Evolutionary conservation across 139 green algal species (phyloP).

Genomic region (Spirogloea muscicola): DNA sequence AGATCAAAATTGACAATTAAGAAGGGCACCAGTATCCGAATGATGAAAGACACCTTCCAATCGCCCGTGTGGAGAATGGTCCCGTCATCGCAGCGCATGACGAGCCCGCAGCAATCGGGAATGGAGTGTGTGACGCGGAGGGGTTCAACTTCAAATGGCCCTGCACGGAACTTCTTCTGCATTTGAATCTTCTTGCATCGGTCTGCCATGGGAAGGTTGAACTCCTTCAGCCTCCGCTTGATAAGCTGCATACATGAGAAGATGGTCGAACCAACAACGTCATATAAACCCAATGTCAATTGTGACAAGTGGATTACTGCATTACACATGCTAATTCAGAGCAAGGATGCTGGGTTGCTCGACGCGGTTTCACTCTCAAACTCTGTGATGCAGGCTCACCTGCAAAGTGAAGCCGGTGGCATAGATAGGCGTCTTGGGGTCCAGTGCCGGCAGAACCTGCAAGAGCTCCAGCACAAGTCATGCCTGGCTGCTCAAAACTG

Average conservation of each 20-base stretch:
- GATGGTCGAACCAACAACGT: too few species aligned
- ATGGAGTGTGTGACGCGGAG: constrained; percentile 97
- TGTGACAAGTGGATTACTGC: too few species aligned
- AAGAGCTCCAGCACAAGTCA: too few species aligned
- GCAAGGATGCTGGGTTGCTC: too few species aligned
- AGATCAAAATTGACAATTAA: too few species aligned
- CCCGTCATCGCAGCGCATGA: constrained; percentile 81
- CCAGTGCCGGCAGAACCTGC: constrained; percentile 85
- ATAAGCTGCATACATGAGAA: constrained; percentile 66
- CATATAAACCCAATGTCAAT: too few species aligned
- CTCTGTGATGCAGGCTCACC: too few species aligned
- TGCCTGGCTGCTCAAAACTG: too few species aligned
- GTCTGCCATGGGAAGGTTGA: constrained; percentile 77
- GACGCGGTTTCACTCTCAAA: too few species aligned
- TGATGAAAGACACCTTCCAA: constrained; percentile 48
- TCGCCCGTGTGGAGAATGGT: constrained; percentile 90
- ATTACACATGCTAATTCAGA: too few species aligned
- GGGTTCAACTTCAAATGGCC: constrained; percentile 63
- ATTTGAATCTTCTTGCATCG: constrained; percentile 68
- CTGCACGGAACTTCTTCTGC: constrained; percentile 41
- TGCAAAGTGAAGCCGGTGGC: constrained; percentile 82
- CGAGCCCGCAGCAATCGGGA: constrained; percentile 91
- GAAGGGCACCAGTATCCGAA: too few species aligned
- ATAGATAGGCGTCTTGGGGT: constrained; percentile 89
- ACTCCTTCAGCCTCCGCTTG: constrained; percentile 81